phyloP scores from a whole-genome alignment of 768 basidiomycete genomes.

The Lentinula sp. region DNA sequence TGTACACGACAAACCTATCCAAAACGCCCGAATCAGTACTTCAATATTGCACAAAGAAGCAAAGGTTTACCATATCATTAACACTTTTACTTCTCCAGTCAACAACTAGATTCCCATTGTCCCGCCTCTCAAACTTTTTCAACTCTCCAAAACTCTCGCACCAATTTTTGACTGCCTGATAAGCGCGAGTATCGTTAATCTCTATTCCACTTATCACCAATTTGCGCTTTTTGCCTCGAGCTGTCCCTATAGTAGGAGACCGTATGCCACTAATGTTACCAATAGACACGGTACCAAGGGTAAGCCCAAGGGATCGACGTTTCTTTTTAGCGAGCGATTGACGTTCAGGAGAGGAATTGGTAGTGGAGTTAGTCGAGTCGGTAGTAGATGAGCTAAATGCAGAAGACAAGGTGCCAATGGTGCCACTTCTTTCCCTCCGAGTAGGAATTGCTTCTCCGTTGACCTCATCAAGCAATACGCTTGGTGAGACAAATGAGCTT shows the following conservation, averaged over 20 bases:
- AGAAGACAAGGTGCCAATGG: not conserved
- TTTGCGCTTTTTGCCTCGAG: constrained; percentile 18
- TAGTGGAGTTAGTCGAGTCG: not conserved
- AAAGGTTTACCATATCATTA: constrained; percentile 27
- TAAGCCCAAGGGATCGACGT: not conserved
- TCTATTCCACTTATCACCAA: constrained; percentile 26
- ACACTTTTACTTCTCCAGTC: constrained; percentile 31
- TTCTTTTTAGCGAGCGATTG: not conserved
- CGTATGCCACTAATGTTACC: not conserved
- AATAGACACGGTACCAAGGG: not conserved
- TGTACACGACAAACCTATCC: constrained; percentile 31
- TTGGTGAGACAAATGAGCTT: not conserved
- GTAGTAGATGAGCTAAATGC: not conserved
- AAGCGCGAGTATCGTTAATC: constrained; percentile 17
- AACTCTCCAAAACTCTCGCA: constrained; percentile 31
- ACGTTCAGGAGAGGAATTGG: not conserved
- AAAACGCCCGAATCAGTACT: not conserved
- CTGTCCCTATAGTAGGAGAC: not conserved
- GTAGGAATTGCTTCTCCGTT: not conserved
- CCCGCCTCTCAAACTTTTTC: constrained; percentile 18
- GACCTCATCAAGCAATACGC: not conserved
- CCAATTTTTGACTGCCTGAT: constrained; percentile 27
- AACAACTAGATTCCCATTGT: constrained; percentile 23
- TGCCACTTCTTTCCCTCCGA: constrained; percentile 1
- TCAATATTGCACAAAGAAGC: not conserved